A percentile compares a stretch with the other conserved stretches of the same genome.
phyloP scores from a whole-genome alignment of 805 yeast genomes.

The Clavispora carvajalis region DNA sequence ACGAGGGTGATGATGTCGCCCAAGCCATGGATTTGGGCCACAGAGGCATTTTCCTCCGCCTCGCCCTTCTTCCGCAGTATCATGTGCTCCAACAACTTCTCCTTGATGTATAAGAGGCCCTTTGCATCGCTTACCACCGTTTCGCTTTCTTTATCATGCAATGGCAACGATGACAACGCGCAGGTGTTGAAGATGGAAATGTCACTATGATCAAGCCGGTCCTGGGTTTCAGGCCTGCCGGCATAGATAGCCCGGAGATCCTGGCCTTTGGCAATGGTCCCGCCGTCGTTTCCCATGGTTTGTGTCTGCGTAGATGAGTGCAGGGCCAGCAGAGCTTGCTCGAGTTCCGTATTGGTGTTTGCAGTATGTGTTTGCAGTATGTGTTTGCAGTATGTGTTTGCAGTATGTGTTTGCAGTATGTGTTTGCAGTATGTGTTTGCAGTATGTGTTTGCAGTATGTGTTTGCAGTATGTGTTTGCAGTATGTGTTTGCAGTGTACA shows the following conservation, averaged over 20 bases:
- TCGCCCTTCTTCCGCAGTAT: constrained; percentile 27
- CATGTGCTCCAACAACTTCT: constrained; percentile 53
- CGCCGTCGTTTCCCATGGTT: constrained; percentile 57
- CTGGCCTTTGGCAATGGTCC: constrained; percentile 56
- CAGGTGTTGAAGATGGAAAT: constrained; percentile 43
- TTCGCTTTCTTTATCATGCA: constrained; percentile 23
- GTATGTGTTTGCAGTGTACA: too few species aligned
- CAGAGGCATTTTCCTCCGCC: neutral
- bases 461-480: too few species aligned
- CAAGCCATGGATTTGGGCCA: constrained; percentile 9
- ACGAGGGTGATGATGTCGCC: constrained; percentile 11
- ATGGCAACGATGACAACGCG: constrained; percentile 35
- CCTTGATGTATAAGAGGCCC: constrained; percentile 65
- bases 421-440: too few species aligned
- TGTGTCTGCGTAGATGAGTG: too few species aligned
- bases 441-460: too few species aligned
- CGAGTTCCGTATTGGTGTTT: too few species aligned
- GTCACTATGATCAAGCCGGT: constrained; percentile 16
- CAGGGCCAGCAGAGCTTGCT: too few species aligned
- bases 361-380: too few species aligned
- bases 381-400: too few species aligned
- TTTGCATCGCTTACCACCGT: constrained; percentile 64
- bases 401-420: too few species aligned
- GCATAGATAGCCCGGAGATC: constrained; percentile 38
- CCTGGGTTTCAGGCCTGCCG: constrained; percentile 2